Conservation (phyloP, 495 filamentous ascomycete genomes). For the Trichocladium antarcticum region DNA sequence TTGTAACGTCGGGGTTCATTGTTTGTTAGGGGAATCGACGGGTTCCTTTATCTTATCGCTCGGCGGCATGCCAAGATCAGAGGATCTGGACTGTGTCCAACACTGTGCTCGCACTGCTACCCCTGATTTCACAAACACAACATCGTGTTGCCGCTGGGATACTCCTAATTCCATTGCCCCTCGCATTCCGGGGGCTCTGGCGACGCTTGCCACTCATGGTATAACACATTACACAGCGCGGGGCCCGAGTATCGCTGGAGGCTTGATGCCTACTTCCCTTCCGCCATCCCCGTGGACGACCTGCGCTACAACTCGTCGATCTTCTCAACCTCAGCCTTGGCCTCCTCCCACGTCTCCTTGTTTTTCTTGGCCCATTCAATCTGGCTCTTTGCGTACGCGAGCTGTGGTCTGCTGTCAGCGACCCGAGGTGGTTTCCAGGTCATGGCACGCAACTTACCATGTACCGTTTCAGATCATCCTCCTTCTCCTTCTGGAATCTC, state of each 20-base stretch:
- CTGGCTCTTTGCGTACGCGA: slow-evolving; percentile 87
- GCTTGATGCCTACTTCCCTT: too few relatives aligned
- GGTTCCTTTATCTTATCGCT: not conserved
- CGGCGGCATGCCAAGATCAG: not conserved
- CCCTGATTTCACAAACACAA: too few relatives aligned
- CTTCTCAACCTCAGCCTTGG: slow-evolving; percentile 83
- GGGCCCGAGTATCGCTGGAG: too few relatives aligned
- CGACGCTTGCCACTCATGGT: not conserved
- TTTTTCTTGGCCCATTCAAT: slow-evolving; percentile 98
- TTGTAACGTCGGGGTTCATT: too few relatives aligned
- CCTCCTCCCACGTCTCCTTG: slow-evolving; percentile 91
- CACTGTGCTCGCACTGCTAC: not conserved
- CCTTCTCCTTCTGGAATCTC: slow-evolving; percentile 88
- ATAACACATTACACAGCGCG: not conserved
- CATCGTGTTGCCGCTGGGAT: too few relatives aligned
- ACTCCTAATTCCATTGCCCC: too few relatives aligned
- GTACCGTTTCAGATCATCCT: slow-evolving; percentile 82
- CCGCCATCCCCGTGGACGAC: not conserved
- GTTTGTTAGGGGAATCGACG: too few relatives aligned
- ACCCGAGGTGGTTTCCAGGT: not conserved
- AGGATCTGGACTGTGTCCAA: not conserved
- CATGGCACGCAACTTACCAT: slow-evolving; percentile 56
- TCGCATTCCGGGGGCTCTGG: too few relatives aligned
- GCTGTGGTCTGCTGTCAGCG: slow-evolving; percentile 39
- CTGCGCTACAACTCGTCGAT: slow-evolving; percentile 46